These are phyloP conservation scores for Irpex rosettiformis DNA, from an alignment of 1,284 basidiomycete genomes.

Conservation along the genomic window DNA sequence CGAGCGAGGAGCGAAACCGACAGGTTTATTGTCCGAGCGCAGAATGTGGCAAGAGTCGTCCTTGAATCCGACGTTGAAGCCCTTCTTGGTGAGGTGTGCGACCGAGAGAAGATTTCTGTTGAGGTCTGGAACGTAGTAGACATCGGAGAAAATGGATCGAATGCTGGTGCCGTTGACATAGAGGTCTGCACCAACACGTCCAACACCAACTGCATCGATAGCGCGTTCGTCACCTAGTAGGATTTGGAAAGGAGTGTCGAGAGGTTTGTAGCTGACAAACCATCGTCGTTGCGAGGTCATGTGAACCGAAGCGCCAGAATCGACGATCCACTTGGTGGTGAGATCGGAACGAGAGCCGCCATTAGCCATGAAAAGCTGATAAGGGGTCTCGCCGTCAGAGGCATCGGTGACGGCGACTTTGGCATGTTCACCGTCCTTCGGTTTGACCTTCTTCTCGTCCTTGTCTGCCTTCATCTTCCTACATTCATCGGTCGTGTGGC, in stretches of 20 bases:
- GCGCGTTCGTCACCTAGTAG: constrained; percentile 17
- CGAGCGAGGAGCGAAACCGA: constrained; percentile 1
- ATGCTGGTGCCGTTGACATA: background rate
- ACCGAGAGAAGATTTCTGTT: constrained; percentile 24
- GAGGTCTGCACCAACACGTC: constrained; percentile 2
- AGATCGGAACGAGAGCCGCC: background rate
- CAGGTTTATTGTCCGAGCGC: background rate
- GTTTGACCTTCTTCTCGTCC: constrained; percentile 6
- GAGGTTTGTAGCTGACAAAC: constrained; percentile 11
- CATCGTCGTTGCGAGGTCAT: constrained; percentile 18
- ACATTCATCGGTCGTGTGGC: constrained; percentile 18
- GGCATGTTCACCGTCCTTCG: constrained; percentile 4
- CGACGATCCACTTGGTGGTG: constrained; percentile 17
- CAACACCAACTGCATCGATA: constrained; percentile 15
- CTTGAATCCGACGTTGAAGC: constrained; percentile 7
- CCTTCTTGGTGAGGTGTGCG: constrained; percentile 7
- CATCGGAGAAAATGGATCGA: constrained; percentile 1
- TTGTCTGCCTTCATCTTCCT: constrained; percentile 17
- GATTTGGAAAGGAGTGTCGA: constrained; percentile 9
- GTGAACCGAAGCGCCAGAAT: constrained; percentile 19
- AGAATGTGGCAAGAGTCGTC: constrained; percentile 7
- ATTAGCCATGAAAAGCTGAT: constrained; percentile 11
- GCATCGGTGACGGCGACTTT: constrained; percentile 10
- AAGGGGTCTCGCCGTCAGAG: background rate
- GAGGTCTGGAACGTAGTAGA: constrained; percentile 22